phyloP scores from a whole-genome alignment of 2,329 filamentous ascomycete species.

The Chrysoporthe cubensis region DNA sequence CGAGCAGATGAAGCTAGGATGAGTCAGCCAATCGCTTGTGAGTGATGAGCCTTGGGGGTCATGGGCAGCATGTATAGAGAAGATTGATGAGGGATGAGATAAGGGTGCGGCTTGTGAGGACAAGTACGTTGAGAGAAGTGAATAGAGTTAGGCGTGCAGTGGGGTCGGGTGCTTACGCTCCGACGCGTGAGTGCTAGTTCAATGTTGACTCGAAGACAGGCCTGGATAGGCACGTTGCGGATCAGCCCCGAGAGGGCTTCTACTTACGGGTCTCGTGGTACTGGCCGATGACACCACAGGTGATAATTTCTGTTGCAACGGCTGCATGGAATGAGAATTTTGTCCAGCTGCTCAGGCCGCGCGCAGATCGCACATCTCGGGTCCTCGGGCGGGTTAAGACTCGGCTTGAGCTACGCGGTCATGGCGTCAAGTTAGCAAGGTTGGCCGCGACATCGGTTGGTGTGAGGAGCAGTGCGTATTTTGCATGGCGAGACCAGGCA shows the following conservation, averaged over 20 bases:
- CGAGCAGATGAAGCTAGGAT: slow-evolving; percentile 24
- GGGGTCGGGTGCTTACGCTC: slow-evolving; percentile 13
- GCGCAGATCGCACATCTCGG: slow-evolving; percentile 22
- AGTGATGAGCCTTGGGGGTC: neutral
- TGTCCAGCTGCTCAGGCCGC: slow-evolving; percentile 29
- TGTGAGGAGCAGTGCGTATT: slow-evolving; percentile 21
- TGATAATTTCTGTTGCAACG: slow-evolving; percentile 34
- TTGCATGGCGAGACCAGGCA: slow-evolving; percentile 29
- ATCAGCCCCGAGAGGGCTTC: too few species aligned
- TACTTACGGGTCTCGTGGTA: slow-evolving; percentile 27
- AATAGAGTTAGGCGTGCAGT: neutral
- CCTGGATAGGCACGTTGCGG: neutral
- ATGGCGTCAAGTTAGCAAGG: slow-evolving; percentile 23
- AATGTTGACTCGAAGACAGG: neutral
- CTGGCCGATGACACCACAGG: slow-evolving; percentile 33
- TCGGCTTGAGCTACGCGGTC: slow-evolving; percentile 12
- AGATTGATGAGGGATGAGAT: neutral
- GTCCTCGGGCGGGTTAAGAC: slow-evolving; percentile 7
- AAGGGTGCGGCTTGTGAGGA: neutral
- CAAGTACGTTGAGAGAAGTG: neutral
- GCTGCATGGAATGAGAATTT: slow-evolving; percentile 32
- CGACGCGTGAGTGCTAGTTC: neutral
- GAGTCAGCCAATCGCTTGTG: slow-evolving; percentile 7
- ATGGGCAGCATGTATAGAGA: neutral
- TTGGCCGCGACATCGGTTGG: slow-evolving; percentile 4